Evolutionary conservation across 139 green algal genomes (phyloP).

Genomic region (Spirogloea muscicola): DNA sequence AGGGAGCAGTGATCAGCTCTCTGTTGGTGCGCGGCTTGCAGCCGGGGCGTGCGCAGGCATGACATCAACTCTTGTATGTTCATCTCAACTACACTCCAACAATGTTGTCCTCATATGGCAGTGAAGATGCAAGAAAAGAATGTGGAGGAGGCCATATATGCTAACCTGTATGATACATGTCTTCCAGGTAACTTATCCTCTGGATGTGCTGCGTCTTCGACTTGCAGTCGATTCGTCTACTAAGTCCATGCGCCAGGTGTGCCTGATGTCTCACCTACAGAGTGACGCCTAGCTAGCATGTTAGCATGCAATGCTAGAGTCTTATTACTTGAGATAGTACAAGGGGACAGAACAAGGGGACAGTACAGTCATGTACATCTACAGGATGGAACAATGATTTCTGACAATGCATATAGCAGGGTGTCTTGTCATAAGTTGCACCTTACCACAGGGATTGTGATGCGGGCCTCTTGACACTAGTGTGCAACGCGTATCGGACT

Average conservation of each 20-base stretch:
- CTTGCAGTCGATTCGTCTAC: not conserved
- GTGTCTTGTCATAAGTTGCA: too few species aligned
- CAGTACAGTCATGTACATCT: not conserved
- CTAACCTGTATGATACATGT: not conserved
- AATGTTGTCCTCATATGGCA: not conserved
- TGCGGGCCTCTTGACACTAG: not conserved
- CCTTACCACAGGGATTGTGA: too few species aligned
- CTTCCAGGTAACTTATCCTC: constrained; percentile 7
- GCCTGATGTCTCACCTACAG: not conserved
- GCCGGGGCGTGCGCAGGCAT: constrained; percentile 88
- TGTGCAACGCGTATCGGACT: not conserved
- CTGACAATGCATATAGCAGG: not conserved
- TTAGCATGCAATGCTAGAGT: not conserved
- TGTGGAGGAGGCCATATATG: not conserved
- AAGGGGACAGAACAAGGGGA: not conserved
- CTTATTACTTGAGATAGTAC: too few species aligned
- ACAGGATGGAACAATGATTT: not conserved
- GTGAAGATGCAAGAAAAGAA: not conserved
- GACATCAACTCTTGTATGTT: constrained; percentile 72
- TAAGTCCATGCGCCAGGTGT: constrained; percentile 8
- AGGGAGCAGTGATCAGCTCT: constrained; percentile 57
- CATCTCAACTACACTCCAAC: not conserved
- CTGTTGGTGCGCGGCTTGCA: constrained; percentile 57
- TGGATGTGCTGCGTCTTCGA: constrained; percentile 1
- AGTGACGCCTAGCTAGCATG: not conserved